phyloP scores from a whole-genome alignment of 192 early-diverging fungal species.

The Blastocladiella britannica region DNA sequence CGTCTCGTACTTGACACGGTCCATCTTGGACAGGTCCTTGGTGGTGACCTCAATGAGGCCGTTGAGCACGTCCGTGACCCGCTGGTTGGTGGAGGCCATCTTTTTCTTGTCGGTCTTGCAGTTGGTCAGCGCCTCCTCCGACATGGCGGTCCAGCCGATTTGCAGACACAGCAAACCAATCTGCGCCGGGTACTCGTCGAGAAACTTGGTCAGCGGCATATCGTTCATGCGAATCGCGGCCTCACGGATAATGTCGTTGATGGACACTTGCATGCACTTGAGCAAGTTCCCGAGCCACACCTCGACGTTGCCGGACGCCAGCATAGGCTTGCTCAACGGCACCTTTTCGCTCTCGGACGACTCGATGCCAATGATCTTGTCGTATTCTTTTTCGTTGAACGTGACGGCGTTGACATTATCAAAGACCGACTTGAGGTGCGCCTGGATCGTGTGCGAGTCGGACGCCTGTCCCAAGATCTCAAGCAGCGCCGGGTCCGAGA shows the following conservation, averaged over 20 bases:
- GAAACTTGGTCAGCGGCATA: slow-evolving; percentile 38
- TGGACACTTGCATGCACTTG: slow-evolving; percentile 70
- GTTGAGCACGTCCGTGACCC: slow-evolving; percentile 49
- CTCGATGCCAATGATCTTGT: slow-evolving; percentile 55
- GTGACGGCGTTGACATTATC: slow-evolving; percentile 70
- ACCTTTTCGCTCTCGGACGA: slow-evolving; percentile 89
- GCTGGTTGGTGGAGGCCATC: slow-evolving; percentile 33
- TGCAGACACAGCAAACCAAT: slow-evolving; percentile 79
- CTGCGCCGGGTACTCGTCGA: slow-evolving; percentile 78
- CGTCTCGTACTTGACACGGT: slow-evolving; percentile 88
- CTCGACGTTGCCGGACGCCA: slow-evolving; percentile 71
- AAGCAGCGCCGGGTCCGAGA: slow-evolving; percentile 96
- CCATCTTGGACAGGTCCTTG: slow-evolving; percentile 54
- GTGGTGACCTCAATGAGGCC: slow-evolving; percentile 83
- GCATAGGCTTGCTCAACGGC: slow-evolving; percentile 50
- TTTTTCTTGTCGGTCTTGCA: slow-evolving; percentile 16
- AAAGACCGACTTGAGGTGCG: slow-evolving; percentile 99
- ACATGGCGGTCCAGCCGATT: slow-evolving; percentile 56
- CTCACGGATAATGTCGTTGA: slow-evolving; percentile 37
- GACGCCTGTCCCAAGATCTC: slow-evolving; percentile 98
- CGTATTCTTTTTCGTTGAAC: slow-evolving; percentile 49
- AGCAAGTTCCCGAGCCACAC: slow-evolving; percentile 90
- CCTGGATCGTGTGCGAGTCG: slow-evolving; percentile 83
- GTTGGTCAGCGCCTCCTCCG: slow-evolving; percentile 41
- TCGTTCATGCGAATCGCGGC: slow-evolving; percentile 14